A percentile compares a stretch with the other conserved stretches of the same genome.
Conservation (phyloP, 2,329 filamentous ascomycete species). For the Nemania sp. region DNA sequence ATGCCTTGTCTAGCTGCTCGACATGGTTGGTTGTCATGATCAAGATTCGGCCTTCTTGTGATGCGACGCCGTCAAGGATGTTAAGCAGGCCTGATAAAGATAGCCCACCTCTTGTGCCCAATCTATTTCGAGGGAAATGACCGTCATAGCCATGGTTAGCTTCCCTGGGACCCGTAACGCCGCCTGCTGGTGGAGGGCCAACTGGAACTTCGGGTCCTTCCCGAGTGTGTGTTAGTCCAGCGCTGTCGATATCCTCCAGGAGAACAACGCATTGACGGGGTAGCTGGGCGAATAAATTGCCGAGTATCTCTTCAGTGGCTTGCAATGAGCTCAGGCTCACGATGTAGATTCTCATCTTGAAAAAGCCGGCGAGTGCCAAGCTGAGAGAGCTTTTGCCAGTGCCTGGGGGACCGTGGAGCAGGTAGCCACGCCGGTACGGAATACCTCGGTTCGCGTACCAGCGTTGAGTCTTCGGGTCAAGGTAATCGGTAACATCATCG, state of each 20-base stretch:
- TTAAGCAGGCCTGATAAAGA: slow-evolving; percentile 80
- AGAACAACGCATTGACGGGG: slow-evolving; percentile 73
- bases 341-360: slow-evolving; percentile 74
- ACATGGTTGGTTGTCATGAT: slow-evolving; percentile 70
- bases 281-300: slow-evolving; percentile 66
- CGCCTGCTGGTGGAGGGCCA: slow-evolving; percentile 5
- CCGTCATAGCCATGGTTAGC: slow-evolving; percentile 38
- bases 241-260: slow-evolving; percentile 77
- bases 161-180: slow-evolving; percentile 42
- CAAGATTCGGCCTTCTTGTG: slow-evolving; percentile 65
- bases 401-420: slow-evolving; percentile 79
- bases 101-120: slow-evolving; percentile 47
- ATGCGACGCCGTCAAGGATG: slow-evolving; percentile 75
- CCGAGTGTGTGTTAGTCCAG: slow-evolving; percentile 67
- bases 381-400: slow-evolving; percentile 78
- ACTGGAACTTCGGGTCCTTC: slow-evolving; percentile 40
- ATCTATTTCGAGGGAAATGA: slow-evolving; percentile 16
- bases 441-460: slow-evolving; percentile 88
- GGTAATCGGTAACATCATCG: slow-evolving; percentile 65
- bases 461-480: slow-evolving; percentile 64
- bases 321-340: slow-evolving; percentile 67
- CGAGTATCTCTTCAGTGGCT: slow-evolving; percentile 68
- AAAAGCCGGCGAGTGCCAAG: slow-evolving; percentile 70
- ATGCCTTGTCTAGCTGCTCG: slow-evolving; percentile 64
- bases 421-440: slow-evolving; percentile 81